Evolutionary conservation across 371 early-diverging fungal genomes (phyloP).

Genomic region (Mucor piriformis): DNA sequence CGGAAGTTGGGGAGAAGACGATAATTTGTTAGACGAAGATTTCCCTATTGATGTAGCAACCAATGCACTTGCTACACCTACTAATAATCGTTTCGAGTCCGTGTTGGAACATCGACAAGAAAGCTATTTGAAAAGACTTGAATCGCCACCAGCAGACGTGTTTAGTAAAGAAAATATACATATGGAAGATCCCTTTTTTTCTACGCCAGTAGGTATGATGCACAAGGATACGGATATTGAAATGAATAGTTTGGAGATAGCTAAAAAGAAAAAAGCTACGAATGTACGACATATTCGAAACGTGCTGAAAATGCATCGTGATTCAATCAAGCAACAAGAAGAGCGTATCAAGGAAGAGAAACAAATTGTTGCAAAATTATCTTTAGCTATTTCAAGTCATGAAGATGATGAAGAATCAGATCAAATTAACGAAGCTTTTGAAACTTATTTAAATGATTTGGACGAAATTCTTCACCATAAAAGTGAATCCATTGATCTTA

Average conservation of each 20-base stretch:
- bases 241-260: neutral
- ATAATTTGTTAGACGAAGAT: slow-evolving; percentile 47
- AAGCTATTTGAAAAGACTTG: slow-evolving; percentile 34
- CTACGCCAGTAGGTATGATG: neutral
- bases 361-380: slow-evolving; percentile 73
- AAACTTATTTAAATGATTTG: slow-evolving; percentile 57
- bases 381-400: slow-evolving; percentile 46
- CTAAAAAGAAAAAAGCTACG: neutral
- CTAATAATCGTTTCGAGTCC: slow-evolving; percentile 18
- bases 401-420: slow-evolving; percentile 29
- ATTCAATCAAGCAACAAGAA: slow-evolving; percentile 76
- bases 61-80: slow-evolving; percentile 42
- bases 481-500: slow-evolving; percentile 25
- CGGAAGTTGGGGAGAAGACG: slow-evolving; percentile 32
- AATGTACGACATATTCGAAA: slow-evolving; percentile 14
- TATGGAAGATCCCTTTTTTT: slow-evolving; percentile 11
- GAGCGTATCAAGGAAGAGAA: slow-evolving; percentile 81
- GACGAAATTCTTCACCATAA: slow-evolving; percentile 48
- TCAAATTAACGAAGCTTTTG: slow-evolving; percentile 27
- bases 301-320: slow-evolving; percentile 76
- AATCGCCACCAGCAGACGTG: slow-evolving; percentile 44
- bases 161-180: neutral
- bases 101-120: slow-evolving; percentile 26
- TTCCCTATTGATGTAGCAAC: slow-evolving; percentile 34
- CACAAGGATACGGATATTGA: neutral